Conservation (phyloP, 2,329 filamentous ascomycete genomes). For the Paecilomyces formosus region DNA sequence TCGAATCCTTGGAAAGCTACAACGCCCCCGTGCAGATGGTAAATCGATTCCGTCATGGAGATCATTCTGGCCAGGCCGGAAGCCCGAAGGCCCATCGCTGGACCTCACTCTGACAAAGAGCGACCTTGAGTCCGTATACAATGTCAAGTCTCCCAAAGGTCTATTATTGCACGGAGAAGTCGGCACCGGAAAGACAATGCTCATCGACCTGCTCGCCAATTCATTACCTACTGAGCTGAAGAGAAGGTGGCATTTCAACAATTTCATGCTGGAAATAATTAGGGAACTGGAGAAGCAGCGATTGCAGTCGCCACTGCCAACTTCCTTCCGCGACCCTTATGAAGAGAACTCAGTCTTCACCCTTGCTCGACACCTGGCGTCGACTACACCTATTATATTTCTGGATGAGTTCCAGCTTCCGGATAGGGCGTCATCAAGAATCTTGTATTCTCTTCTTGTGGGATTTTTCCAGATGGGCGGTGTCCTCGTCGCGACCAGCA, state of each 20-base stretch:
- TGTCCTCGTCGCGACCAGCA: conserved; percentile 71
- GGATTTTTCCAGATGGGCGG: conserved; percentile 76
- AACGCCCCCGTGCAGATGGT: conserved; percentile 28
- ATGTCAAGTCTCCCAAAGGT: conserved; percentile 64
- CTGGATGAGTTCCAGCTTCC: conserved; percentile 79
- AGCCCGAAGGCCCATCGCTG: conserved; percentile 36
- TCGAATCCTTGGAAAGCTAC: conserved; percentile 43
- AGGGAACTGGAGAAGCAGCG: conserved; percentile 64
- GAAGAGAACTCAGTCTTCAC: conserved; percentile 64
- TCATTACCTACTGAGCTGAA: conserved; percentile 67
- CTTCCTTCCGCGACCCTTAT: conserved; percentile 17
- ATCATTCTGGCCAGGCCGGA: conserved; percentile 8
- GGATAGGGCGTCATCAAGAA: conserved; percentile 69
- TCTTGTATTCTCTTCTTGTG: conserved; percentile 70
- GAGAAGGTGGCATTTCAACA: conserved; percentile 74
- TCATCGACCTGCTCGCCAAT: conserved; percentile 74
- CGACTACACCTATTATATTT: conserved; percentile 69
- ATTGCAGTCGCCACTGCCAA: conserved; percentile 19
- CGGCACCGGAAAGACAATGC: conserved; percentile 76
- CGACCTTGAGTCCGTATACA: conserved; percentile 62
- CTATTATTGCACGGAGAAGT: conserved; percentile 75
- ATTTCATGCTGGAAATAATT: conserved; percentile 74
- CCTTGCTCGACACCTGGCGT: conserved; percentile 68
- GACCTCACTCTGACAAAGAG: conserved; percentile 64
- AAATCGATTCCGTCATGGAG: not conserved